Percentiles rank a stretch among this genome's conserved stretches.
Evolutionary conservation across 2,329 filamentous ascomycete genomes (phyloP).

Genomic region (Trichoderma sp.): DNA sequence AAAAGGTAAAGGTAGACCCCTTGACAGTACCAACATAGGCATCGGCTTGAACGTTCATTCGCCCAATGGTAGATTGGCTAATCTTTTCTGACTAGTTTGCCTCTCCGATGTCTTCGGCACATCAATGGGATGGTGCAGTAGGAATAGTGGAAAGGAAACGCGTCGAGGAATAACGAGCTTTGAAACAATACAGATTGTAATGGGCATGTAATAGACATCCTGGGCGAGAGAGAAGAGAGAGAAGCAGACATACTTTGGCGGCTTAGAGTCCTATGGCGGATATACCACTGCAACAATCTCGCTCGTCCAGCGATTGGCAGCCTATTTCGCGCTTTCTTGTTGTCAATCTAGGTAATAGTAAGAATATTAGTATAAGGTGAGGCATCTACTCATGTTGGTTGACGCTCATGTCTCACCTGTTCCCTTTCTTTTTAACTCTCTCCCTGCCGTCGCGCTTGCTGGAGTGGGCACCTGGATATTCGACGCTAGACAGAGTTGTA

Average conservation of each 20-base stretch:
- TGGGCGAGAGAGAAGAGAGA: neutral
- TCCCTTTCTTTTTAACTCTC: neutral
- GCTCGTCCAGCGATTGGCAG: neutral
- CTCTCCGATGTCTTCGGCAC: too few relatives aligned
- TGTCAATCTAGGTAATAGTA: neutral
- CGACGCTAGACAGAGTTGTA: neutral
- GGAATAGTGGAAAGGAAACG: neutral
- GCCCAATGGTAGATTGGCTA: neutral
- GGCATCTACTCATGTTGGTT: neutral
- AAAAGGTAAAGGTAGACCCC: neutral
- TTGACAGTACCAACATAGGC: neutral
- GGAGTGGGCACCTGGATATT: neutral
- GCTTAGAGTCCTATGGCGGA: neutral
- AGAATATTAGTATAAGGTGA: neutral
- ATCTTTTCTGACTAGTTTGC: neutral
- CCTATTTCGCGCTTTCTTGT: neutral
- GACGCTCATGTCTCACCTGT: neutral
- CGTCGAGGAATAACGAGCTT: neutral
- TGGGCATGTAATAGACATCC: neutral
- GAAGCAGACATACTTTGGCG: neutral
- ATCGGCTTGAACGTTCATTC: neutral
- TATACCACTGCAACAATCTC: neutral
- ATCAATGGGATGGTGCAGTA: neutral
- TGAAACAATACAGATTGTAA: neutral
- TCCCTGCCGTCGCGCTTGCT: neutral